A percentile compares a stretch with the other conserved stretches of the same genome.
These are phyloP conservation scores for Extremus antarcticus DNA, from an alignment of 495 filamentous ascomycete genomes.

Conservation along the genomic window DNA sequence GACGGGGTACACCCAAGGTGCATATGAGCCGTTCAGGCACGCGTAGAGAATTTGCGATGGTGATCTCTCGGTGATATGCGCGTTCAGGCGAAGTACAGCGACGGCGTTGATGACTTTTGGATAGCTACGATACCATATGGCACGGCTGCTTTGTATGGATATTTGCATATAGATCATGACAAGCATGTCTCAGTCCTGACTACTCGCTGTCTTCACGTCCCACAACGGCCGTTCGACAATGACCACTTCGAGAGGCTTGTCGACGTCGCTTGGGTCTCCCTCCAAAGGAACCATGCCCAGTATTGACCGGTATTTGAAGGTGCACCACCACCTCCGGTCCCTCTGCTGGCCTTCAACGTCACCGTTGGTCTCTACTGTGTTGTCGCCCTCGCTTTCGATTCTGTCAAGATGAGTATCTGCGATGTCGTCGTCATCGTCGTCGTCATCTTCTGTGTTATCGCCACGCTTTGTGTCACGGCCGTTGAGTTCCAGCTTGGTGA, in stretches of 20 bases:
- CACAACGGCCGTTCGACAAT: conserved; percentile 67
- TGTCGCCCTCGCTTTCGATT: not conserved
- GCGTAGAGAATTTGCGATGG: not conserved
- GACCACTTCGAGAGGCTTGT: conserved; percentile 57
- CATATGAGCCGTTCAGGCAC: conserved; percentile 37
- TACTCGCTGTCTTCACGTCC: not conserved
- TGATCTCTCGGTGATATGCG: too few species aligned
- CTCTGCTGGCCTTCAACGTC: not conserved
- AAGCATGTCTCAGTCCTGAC: not conserved
- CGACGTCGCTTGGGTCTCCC: conserved; percentile 6
- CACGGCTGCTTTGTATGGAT: not conserved
- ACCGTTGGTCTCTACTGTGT: not conserved
- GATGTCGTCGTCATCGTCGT: conserved; percentile 28
- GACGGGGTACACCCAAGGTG: conserved; percentile 17
- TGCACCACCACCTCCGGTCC: conserved; percentile 53
- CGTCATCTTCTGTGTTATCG: conserved; percentile 31
- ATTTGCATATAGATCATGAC: not conserved
- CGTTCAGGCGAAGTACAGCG: not conserved
- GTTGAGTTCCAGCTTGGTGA: conserved; percentile 31
- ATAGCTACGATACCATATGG: not conserved
- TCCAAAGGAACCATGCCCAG: conserved; percentile 70
- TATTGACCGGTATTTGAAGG: conserved; percentile 83
- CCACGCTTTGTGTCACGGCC: conserved; percentile 45
- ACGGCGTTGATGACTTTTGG: conserved; percentile 1
- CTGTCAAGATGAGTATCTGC: not conserved